A percentile compares a stretch with the other conserved stretches of the same genome.
phyloP scores from a whole-genome alignment of 257 asterid genomes.

The Coffea eugenioides region DNA sequence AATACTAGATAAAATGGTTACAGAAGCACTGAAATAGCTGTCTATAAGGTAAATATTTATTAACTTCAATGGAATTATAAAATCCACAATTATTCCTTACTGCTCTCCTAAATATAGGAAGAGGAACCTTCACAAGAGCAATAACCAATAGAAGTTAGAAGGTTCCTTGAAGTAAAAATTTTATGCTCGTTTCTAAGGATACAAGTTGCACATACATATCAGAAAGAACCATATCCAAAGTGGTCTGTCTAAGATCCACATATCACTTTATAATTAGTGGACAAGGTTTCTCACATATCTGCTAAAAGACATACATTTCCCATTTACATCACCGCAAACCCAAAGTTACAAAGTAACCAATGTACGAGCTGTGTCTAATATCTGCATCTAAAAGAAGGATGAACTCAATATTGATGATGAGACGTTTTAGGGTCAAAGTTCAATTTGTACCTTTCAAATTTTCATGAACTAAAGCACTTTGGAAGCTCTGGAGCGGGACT shows the following conservation, averaged over 20 bases:
- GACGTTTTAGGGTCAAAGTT: not conserved
- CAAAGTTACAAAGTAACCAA: not conserved
- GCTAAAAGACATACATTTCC: not conserved
- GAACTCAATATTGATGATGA: slow-evolving; percentile 7
- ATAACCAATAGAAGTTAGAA: not conserved
- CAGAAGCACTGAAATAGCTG: not conserved
- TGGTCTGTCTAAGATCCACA: not conserved
- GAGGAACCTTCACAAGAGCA: not conserved
- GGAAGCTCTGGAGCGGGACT: slow-evolving; percentile 35
- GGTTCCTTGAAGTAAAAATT: not conserved
- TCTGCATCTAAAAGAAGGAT: not conserved
- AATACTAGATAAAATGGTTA: not conserved
- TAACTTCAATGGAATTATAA: not conserved
- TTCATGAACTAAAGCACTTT: slow-evolving; percentile 31
- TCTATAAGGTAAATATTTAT: not conserved
- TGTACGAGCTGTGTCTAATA: not conserved
- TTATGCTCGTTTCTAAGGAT: not conserved
- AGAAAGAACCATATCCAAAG: not conserved
- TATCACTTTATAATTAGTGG: not conserved
- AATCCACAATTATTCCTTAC: not conserved
- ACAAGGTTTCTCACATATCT: not conserved
- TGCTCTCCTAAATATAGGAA: not conserved
- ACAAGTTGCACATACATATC: not conserved
- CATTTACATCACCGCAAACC: not conserved
- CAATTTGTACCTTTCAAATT: not conserved